Evolutionary conservation across 306 rosid genomes (phyloP), one percentile per base, ranked within the genome.

Genomic region (Parietaria judaica): DNA sequence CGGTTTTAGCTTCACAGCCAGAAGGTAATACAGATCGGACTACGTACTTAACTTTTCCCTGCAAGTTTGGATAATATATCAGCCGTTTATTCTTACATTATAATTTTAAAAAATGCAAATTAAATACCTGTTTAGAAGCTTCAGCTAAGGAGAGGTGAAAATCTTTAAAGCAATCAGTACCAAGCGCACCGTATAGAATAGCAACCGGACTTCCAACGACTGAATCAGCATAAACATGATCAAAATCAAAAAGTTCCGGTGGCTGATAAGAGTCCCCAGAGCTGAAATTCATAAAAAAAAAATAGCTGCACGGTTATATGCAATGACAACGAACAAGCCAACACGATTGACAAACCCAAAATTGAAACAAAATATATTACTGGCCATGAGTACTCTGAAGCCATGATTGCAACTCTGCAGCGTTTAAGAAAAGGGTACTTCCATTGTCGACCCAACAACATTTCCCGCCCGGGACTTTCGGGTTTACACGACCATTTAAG

Each of bases 361-460:
- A 65, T 70, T 16, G 57, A 16, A 58, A 15, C 31, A 72, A 34
- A 23, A 23, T 23, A 7, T 78, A 95, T 81, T 60, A 88, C 96
- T 0, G 45, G 39, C 81, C 78, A 56, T 51, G 44, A 45, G 76
- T 76, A 35, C 48, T 72, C 7, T 15, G 66, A 66, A 92, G 86
- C 96, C 96, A 88, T 10, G 48, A 31, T 54, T 55, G 66, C 36
- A 92, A 51, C 48, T 84, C 90, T 38, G 81, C 64, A 43, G 77
- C 75, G 49, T 86, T 78, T 55, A 80, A 82, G 70, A 88, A 84
- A 68, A 88, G 78, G 8, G 74, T 74, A 3, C 73, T 82, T 65
- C 94, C 96, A 46, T 80, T 84, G 72, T 92, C 94, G 63, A 92
- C 83, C 96, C 99, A 92, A 67, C 96, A 88, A 57, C 99, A 92